Evolutionary conservation across 306 rosid species (phyloP), one percentile per base, ranked within the genome.

Genomic region (Leucaena leucocephala): DNA sequence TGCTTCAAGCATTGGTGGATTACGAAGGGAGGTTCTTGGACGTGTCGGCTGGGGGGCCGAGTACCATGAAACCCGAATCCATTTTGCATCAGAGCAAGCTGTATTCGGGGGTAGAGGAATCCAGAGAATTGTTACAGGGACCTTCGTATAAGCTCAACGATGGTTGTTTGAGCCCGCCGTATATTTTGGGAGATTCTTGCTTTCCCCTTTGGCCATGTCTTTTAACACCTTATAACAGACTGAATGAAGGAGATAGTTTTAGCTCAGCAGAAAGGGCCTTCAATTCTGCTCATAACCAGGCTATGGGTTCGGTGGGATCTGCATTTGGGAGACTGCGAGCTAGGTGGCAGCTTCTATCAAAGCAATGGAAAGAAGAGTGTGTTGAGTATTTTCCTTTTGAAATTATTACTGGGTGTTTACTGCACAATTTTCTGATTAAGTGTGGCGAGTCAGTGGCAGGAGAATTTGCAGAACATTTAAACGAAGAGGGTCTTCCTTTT

Each of bases 11-110:
- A 50, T 84, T 91, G 85, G 94, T 94, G 63, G 97, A 91, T 35
- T 88, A 90, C 36, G 90, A 84, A 62, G 96, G 97, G 13, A 87
- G 89, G 81, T 91, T 94, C 75, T 80, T 88, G 48, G 96, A 94
- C 78, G 90, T 94, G 39, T 94, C 98, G 0, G 91, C 98, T 2
- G 98, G 97, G 17, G 91, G 97, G 96, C 98, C 98, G 0, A 75
- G 92, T 65, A 64, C 91, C 0, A 77, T 91, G 87, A 89, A 78
- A 55, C 91, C 88, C 5, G 94, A 85, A 63, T 55, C 85, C 2
- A 78, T 94, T 76, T 82, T 94, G 82, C 91, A 61, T 55, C 94
- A 89, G 85, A 94, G 88, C 43, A 90, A 85, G 84, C 90, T 94
- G 8, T 91, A 84, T 52, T 67, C 27, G 44, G 90, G 80, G 33